Conservation (phyloP, 2,329 filamentous ascomycete species). For the Aspergillus sp. region DNA sequence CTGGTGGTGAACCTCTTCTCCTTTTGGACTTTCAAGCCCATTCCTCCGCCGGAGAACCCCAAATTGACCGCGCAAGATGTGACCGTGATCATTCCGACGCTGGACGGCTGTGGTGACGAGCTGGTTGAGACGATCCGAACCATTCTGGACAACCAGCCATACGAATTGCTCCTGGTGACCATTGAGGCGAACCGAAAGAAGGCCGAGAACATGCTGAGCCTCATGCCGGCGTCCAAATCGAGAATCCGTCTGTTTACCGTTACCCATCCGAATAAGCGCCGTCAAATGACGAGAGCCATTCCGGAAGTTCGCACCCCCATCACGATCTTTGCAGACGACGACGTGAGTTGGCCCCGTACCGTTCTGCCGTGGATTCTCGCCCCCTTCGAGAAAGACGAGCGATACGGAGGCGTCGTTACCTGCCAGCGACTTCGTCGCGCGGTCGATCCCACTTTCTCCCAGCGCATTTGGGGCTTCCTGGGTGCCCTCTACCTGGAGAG, state of each 20-base stretch:
- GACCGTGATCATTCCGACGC: slow-evolving; percentile 90
- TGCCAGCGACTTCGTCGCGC: slow-evolving; percentile 81
- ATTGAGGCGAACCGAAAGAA: slow-evolving; percentile 74
- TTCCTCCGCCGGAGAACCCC: slow-evolving; percentile 78
- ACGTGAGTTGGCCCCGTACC: slow-evolving; percentile 86
- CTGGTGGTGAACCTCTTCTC: slow-evolving; percentile 81
- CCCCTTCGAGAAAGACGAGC: slow-evolving; percentile 75
- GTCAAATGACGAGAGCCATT: slow-evolving; percentile 88
- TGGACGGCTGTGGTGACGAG: slow-evolving; percentile 82
- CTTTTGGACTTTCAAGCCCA: slow-evolving; percentile 84
- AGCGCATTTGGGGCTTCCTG: slow-evolving; percentile 79
- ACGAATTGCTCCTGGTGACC: slow-evolving; percentile 79
- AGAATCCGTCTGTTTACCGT: slow-evolving; percentile 74
- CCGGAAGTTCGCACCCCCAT: slow-evolving; percentile 80
- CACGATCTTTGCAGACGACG: slow-evolving; percentile 91
- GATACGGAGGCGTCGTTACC: slow-evolving; percentile 87
- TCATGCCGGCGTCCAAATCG: slow-evolving; percentile 58
- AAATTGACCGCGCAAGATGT: slow-evolving; percentile 78
- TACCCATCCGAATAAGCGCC: slow-evolving; percentile 87
- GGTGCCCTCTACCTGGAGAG: slow-evolving; percentile 90
- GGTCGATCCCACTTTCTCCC: slow-evolving; percentile 57
- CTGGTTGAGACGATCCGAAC: slow-evolving; percentile 72
- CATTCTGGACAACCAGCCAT: slow-evolving; percentile 55
- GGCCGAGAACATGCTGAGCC: slow-evolving; percentile 60
- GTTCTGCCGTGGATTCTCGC: slow-evolving; percentile 89